These are phyloP conservation scores for Lactifluus volemus DNA, from an alignment of 768 basidiomycete species.

Conservation along the genomic window DNA sequence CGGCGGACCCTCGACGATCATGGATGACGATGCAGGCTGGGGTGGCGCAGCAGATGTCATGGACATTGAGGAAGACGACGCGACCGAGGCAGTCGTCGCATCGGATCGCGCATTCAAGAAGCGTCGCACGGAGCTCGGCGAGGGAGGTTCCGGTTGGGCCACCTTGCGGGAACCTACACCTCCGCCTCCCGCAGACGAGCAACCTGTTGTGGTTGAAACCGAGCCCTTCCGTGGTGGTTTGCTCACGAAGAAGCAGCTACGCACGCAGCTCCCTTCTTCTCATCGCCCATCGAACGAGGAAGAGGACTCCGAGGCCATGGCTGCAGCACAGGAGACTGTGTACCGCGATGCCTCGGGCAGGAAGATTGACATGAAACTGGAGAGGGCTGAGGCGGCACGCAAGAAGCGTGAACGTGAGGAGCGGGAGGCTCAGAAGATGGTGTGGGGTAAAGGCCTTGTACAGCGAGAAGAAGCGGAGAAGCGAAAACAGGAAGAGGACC, in stretches of 20 bases:
- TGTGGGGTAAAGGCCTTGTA: slow-evolving; percentile 95
- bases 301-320: slow-evolving; percentile 43
- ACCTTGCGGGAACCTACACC: slow-evolving; percentile 52
- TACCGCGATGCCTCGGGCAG: slow-evolving; percentile 87
- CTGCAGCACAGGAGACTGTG: slow-evolving; percentile 77
- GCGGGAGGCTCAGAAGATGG: slow-evolving; percentile 85
- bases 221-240: slow-evolving; percentile 63
- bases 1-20: slow-evolving; percentile 21
- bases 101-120: slow-evolving; percentile 74
- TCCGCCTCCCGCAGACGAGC: slow-evolving; percentile 54
- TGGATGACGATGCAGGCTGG: slow-evolving; percentile 70
- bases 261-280: slow-evolving; percentile 43
- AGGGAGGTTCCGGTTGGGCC: slow-evolving; percentile 51
- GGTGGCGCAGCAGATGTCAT: slow-evolving; percentile 37
- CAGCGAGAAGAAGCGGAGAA: slow-evolving; percentile 77
- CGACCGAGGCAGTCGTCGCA: slow-evolving; percentile 57
- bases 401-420: slow-evolving; percentile 77
- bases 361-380: slow-evolving; percentile 82
- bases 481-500: slow-evolving; percentile 55
- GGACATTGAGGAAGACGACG: slow-evolving; percentile 50
- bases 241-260: slow-evolving; percentile 66
- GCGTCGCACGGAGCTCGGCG: slow-evolving; percentile 45
- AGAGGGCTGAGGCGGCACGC: slow-evolving; percentile 75
- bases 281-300: slow-evolving; percentile 29
- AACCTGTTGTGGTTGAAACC: slow-evolving; percentile 45